Evolutionary conservation across 371 early-diverging fungal species (phyloP), one percentile per base, ranked within the genome.

Genomic region (Actinomortierella ambigua): DNA sequence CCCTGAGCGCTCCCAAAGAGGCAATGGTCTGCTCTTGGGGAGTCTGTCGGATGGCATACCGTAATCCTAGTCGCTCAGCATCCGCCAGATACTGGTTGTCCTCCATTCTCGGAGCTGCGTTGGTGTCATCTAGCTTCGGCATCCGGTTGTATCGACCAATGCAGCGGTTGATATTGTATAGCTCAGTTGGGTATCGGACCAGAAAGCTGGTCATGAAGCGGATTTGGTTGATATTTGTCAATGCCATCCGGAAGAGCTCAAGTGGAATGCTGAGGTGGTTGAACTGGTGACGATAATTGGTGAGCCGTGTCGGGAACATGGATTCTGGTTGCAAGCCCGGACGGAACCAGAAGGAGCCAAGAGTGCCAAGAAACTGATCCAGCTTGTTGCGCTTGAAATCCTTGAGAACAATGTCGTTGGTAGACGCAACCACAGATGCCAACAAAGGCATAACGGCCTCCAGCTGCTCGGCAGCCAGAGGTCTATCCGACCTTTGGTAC

Each of bases 301-400:
- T 59, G 29, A 76, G 47, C 6, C 39, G 57, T 2, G 61, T 22
- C 1, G 88, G 87, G 61, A 87, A 89, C 81, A 86, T 80, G 18
- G 77, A 61, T 0, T 69, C 60, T 0, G 87, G 88, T 20, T 81
- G 75, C 8, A 66, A 52, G 46, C 84, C 84, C 41, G 81, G 75
- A 0, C 68, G 78, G 57, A 89, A 86, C 87, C 88, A 86, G 57
- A 89, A 85, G 2, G 81, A 81, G 9, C 87, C 88, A 3, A 85
- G 82, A 43, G 80, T 82, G 2, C 77, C 63, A 26, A 87, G 60
- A 49, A 86, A 63, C 41, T 81, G 63, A 34, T 89, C 89, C 40
- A 88, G 79, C 50, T 89, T 89, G 65, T 85, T 83, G 60, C 88
- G 83, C 50, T 85, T 81, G 26, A 89, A 61, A 52, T 89, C 88